Base-by-base conservation (phyloP, 2,329 filamentous ascomycete species). In the Hymenoscyphus infarciens region DNA sequence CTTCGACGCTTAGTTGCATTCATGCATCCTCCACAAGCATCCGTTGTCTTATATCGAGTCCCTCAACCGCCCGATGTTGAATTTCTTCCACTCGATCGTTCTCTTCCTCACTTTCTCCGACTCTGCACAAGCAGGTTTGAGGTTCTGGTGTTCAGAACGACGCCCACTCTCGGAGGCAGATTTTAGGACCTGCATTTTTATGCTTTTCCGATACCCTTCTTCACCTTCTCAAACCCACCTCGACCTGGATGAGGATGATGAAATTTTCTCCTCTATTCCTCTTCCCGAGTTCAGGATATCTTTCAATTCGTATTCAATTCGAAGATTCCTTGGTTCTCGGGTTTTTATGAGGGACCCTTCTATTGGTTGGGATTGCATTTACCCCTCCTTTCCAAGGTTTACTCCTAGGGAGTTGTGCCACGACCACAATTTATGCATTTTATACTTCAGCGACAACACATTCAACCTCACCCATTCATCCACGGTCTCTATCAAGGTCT, bases 21-120 rank as follows among this genome's bases (percentile, higher is more conserved):
- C 49, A 25, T 27, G 19, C 22, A 53, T 22, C 25, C 52, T 6
- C 25, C 52, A 15, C 61, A 57, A 57, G 53, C 61, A 63, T 60
- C 61, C 52, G 16, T 31, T 33, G 57, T 55, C 57, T 57, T 54
- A 57, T 57, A 31, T 19, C n/a, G 2, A 22, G 5, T 13, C 4
- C 13, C 13, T 22, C 38, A 45, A n/a, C 59, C 22, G 35, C 33
- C 45, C 29, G 29, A 16, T 16, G 3, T 22, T 25, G 6, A 35
- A 49, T 53, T 56, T 27, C 53, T 53, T 35, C 53, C 61, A 45
- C 49, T 15, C 39, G 39, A 42, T 42, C 5, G 39, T n/a, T 42
- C 16, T 2, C 5, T 6, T n/a, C 5, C 3, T n/a, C 2, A 8
- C 16, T 19, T 42, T n/a, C 38, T 39, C 38, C 13, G 38, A 16